Conservation (phyloP, 768 basidiomycete species). For the Fibroporia radiculosa region DNA sequence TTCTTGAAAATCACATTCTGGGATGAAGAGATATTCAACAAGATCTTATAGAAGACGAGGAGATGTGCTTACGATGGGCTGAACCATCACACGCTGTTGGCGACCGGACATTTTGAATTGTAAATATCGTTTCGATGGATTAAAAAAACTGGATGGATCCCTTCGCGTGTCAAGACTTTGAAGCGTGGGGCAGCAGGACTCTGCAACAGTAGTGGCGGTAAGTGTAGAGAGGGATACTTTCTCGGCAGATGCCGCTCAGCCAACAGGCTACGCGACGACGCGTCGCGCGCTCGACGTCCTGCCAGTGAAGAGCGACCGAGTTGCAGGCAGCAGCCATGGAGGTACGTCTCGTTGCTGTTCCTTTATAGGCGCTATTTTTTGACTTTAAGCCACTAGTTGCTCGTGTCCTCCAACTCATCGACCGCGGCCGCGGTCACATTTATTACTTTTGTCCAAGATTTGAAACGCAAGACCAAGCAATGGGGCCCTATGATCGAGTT, state of each 20-base stretch:
- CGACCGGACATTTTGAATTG: constrained; percentile 73
- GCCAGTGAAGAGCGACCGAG: constrained; percentile 8
- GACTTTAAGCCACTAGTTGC: constrained; percentile 15
- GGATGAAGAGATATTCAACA: neutral
- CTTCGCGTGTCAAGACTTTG: neutral
- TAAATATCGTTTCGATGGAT: constrained; percentile 9
- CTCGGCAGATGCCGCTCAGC: constrained; percentile 14
- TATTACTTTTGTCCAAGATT: constrained; percentile 98
- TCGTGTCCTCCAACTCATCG: constrained; percentile 78
- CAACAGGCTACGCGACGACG: constrained; percentile 12
- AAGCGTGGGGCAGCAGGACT: constrained; percentile 2
- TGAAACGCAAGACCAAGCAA: constrained; percentile 93
- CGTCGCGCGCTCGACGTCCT: constrained; percentile 19
- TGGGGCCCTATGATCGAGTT: constrained; percentile 97
- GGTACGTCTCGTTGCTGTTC: constrained; percentile 13
- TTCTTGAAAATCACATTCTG: constrained; percentile 99
- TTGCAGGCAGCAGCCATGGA: constrained; percentile 23
- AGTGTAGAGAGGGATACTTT: neutral
- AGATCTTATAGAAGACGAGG: neutral
- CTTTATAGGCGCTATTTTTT: neutral
- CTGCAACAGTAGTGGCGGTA: constrained; percentile 6
- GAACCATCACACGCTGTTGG: constrained; percentile 97
- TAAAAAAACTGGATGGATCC: neutral
- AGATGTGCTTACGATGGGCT: constrained; percentile 80
- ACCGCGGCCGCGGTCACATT: constrained; percentile 98